Base-by-base conservation (phyloP, 768 basidiomycete species). In the Phylloporus arenicola region DNA sequence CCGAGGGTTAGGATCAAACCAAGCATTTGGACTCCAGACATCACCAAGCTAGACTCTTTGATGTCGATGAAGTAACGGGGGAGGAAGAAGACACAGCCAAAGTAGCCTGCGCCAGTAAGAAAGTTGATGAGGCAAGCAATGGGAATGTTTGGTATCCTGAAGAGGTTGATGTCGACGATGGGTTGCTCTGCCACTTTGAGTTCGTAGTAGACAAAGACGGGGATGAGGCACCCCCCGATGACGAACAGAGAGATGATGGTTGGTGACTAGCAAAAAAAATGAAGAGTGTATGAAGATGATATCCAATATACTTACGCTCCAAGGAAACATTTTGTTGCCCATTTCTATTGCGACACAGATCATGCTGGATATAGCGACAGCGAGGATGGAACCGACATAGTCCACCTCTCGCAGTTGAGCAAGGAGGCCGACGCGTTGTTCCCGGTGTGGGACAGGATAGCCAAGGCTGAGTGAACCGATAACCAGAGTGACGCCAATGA, bases 61-160 rank as follows among this genome's bases (percentile, higher is more conserved):
- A 69, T 49, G 44, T 71, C 69, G 54, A 71, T 71, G 43, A 69
- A 71, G 51, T 71, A 69, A 34, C 67, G 70, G n/a, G 68, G 68
- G 22, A 69, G 61, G 54, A 71, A 69, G 52, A 71, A 69, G 50
- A 71, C 68, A 13, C 59, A 58, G 9, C 68, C 68, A 47, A 69
- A 71, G 54, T 68, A 71, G 17, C 68, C 68, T 11, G 70, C 70
- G 41, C 70, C 68, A 0, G 68, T 70, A 42, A 69, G 64, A 53
- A 69, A 71, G 45, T 70, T 71, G 55, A 70, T 68, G 47, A 71
- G 56, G 48, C 68, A 70, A 5, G 64, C 51, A 9, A 68, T 65
- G 20, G 64, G 68, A 17, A 70, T 71, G 29, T 71, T 70, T 2
- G 64, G 64, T 54, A 67, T 61, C 27, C 29, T 54, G 55, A 69